Evolutionary conservation across 805 yeast species (phyloP), one percentile per base, ranked within the genome.

Genomic region (Clavispora vitiphila): DNA sequence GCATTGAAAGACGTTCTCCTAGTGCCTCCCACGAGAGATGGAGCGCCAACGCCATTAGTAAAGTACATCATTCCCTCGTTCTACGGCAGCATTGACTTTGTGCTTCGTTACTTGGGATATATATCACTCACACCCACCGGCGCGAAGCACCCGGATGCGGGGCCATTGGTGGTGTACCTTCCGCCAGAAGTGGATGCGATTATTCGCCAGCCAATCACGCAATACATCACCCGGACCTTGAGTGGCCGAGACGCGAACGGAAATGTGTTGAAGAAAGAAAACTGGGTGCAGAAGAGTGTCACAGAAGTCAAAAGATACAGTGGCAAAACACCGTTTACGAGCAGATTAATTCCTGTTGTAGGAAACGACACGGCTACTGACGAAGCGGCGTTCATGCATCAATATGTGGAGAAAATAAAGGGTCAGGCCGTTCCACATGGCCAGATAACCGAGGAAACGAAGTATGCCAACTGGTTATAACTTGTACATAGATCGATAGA

Each of bases 61-160:
- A 41, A 52, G 36, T 81, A 72, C 47, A 66, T 76, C 2, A 67
- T 85, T 3, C 91, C 93, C 0, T 86, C 87, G n/a, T 84, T 84
- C 50, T 66, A 61, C 44, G 91, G 91, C 0, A 56, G 75, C 4
- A 62, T 85, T 8, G 95, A 85, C 51, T 52, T 85, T 21, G 83
- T 85, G 2, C 50, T 85, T 8, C 77, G 76, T 39, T 80, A 79
- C 45, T 56, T 80, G n/a, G 93, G 93, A 0, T 80, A 72, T 50
- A 47, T 84, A 2, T 74, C 78, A 27, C 57, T 85, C 12, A 71
- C 69, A 5, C 82, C 89, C 2, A 80, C 86, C 0, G 84, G 87
- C 1, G 43, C 57, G 1, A 43, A 47, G 35, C 57, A 56, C 18
- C 40, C 35, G 1, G 43, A 41, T 9, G 58, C 60, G 18, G 57